Evolutionary conservation across 768 basidiomycete genomes (phyloP).

Genomic region (Pleurotus tuber-regium): DNA sequence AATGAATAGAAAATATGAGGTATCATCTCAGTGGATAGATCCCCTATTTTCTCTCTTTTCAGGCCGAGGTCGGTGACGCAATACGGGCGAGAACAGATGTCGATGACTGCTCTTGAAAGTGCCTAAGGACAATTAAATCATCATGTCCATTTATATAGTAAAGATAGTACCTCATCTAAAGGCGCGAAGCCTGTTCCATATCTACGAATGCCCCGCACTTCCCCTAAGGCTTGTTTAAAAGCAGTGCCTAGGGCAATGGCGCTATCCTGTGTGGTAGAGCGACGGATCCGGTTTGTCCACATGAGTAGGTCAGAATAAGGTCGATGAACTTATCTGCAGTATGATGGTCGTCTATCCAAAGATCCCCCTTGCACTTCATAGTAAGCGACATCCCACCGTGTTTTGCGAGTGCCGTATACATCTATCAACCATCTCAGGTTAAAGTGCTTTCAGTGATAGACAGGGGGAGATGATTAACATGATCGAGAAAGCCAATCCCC

Average conservation of each 20-base stretch:
- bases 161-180: conserved; percentile 78
- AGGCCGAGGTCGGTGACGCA: conserved; percentile 90
- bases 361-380: conserved; percentile 91
- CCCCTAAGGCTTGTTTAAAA: conserved; percentile 93
- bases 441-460: not conserved
- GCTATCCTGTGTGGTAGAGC: conserved; percentile 66
- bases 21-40: conserved; percentile 96
- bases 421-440: conserved; percentile 45
- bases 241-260: conserved; percentile 86
- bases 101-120: conserved; percentile 92
- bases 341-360: conserved; percentile 99
- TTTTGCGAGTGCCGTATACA: conserved; percentile 97
- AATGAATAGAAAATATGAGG: conserved; percentile 98
- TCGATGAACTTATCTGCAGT: conserved; percentile 83
- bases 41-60: conserved; percentile 89
- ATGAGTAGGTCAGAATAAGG: not conserved
- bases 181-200: conserved; percentile 98
- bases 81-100: conserved; percentile 96
- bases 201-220: conserved; percentile 89
- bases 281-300: conserved; percentile 11
- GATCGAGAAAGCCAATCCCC: conserved; percentile 98
- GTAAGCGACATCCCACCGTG: conserved; percentile 92
- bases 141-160: conserved; percentile 1
- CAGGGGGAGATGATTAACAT: conserved; percentile 51
- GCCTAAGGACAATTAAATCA: conserved; percentile 50